A percentile compares a stretch with the other conserved stretches of the same genome.
Evolutionary conservation across 805 yeast genomes (phyloP).

Genomic region (Metschnikowia peoriensis): DNA sequence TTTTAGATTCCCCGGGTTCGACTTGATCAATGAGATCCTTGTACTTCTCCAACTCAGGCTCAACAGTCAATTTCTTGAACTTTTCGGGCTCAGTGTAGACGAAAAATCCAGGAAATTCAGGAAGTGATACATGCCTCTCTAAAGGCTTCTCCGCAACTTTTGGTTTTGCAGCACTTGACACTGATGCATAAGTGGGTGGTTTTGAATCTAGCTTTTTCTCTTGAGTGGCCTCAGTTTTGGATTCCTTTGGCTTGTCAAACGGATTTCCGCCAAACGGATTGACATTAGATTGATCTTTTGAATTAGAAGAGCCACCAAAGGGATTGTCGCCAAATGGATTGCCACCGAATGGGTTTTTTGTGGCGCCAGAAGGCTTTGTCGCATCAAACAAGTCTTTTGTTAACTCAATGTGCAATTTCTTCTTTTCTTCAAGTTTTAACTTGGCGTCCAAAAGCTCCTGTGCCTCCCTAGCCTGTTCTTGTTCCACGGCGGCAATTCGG

Average conservation of each 20-base stretch:
- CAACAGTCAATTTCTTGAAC: slow-evolving; percentile 51
- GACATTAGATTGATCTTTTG: not conserved
- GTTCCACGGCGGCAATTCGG: slow-evolving; percentile 39
- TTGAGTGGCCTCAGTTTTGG: slow-evolving; percentile 3
- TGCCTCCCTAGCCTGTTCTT: slow-evolving; percentile 29
- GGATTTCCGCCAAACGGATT: slow-evolving; percentile 22
- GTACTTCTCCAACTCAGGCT: slow-evolving; percentile 49
- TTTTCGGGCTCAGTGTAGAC: slow-evolving; percentile 72
- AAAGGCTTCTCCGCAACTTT: not conserved
- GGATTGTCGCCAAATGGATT: slow-evolving; percentile 41
- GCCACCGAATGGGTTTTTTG: slow-evolving; percentile 32
- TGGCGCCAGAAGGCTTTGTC: slow-evolving; percentile 17
- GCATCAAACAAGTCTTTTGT: slow-evolving; percentile 39
- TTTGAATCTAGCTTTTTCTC: slow-evolving; percentile 1
- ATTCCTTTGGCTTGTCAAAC: not conserved
- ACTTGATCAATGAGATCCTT: slow-evolving; percentile 49
- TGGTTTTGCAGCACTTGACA: not conserved
- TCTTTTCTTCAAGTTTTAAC: slow-evolving; percentile 42
- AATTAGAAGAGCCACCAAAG: slow-evolving; percentile 1
- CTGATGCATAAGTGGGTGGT: slow-evolving; percentile 10
- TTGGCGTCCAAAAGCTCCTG: slow-evolving; percentile 39
- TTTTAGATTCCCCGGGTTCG: slow-evolving; percentile 30
- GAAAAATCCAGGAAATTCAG: slow-evolving; percentile 63
- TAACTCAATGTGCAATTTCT: slow-evolving; percentile 37
- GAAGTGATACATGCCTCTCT: slow-evolving; percentile 24